Evolutionary conservation across 768 basidiomycete species (phyloP).

Genomic region (Postia placenta): DNA sequence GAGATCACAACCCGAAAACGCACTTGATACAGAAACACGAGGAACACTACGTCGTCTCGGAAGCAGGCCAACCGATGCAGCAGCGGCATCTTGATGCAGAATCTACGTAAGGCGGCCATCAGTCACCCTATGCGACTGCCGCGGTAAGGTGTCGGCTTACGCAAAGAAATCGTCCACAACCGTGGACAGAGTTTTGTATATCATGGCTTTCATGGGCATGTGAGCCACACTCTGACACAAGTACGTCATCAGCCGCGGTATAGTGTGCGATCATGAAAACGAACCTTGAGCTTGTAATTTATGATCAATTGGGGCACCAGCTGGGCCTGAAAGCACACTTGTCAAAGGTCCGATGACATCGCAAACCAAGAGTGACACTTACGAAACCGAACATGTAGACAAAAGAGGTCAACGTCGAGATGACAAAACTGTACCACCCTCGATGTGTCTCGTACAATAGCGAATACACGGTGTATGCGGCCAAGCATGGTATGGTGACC

Average conservation of each 20-base stretch:
- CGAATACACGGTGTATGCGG: constrained; percentile 74
- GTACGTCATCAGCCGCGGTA: not conserved
- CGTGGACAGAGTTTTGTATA: constrained; percentile 87
- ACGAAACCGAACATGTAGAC: constrained; percentile 99
- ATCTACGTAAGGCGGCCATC: constrained; percentile 36
- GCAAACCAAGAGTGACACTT: constrained; percentile 32
- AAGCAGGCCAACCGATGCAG: constrained; percentile 88
- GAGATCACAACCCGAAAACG: constrained; percentile 17
- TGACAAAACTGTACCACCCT: constrained; percentile 95
- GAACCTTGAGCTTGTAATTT: constrained; percentile 93
- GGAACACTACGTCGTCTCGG: constrained; percentile 87
- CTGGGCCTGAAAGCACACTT: constrained; percentile 53
- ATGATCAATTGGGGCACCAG: constrained; percentile 86
- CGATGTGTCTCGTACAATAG: constrained; percentile 78
- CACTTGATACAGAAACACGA: constrained; percentile 90
- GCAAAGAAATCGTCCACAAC: constrained; percentile 92
- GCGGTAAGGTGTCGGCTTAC: constrained; percentile 36
- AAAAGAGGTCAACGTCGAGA: constrained; percentile 88
- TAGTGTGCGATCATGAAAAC: constrained; percentile 11
- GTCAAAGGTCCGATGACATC: constrained; percentile 13
- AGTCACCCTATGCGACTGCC: not conserved
- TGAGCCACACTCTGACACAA: constrained; percentile 79
- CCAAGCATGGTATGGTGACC: constrained; percentile 76
- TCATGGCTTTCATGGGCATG: constrained; percentile 98
- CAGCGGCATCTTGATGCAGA: constrained; percentile 96